Evolutionary conservation across 2,329 filamentous ascomycete genomes (phyloP), one percentile per base, ranked within the genome.

Genomic region (Penicillium concentricum): DNA sequence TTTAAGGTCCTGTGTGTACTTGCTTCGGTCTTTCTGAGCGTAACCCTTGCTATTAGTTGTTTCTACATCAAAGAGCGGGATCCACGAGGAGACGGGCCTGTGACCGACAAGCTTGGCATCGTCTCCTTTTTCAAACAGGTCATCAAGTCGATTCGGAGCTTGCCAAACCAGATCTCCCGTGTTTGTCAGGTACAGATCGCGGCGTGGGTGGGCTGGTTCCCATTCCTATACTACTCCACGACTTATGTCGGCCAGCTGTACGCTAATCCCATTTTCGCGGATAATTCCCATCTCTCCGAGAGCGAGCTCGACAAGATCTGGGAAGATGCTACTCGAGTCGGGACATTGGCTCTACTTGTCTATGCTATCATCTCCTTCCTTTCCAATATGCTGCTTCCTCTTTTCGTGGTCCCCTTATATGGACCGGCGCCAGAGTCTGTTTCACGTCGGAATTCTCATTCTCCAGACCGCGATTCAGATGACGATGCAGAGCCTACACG

Each of bases 121-220:
- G 53, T 93, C 4, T 77, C 85, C 2, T 96, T 97, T 76, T 97
- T 97, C 78, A 82, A 80, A 62, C 84, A 86, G 65, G 86, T 96
- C 3, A 87, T 89, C 71, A 84, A 81, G 47, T 92, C 92, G 0
- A 89, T 96, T 61, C 85, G 83, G 66, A 84, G 87, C 38, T 80
- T 97, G 7, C 92, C 93, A 1, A 87, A 87, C 0, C 92, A 96
- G 74, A 91, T 94, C 62, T 83, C 83, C 60, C 87, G 85, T 61
- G 91, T 97, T 37, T 97, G 92, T 69, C 78, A 87, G 62, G 88
- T 92, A 0, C 90, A 94, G 71, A 86, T 93, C 65, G 92, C 87
- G 59, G 91, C 91, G 5, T 97, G 92, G 92, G 87, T 97, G 55
- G 93, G 91, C 51, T 97, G 93, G 85, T 97, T 97, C 68, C 92